Evolutionary conservation across 169 alveolate species (phyloP).

Genomic region (Cryptosporidium sp.): DNA sequence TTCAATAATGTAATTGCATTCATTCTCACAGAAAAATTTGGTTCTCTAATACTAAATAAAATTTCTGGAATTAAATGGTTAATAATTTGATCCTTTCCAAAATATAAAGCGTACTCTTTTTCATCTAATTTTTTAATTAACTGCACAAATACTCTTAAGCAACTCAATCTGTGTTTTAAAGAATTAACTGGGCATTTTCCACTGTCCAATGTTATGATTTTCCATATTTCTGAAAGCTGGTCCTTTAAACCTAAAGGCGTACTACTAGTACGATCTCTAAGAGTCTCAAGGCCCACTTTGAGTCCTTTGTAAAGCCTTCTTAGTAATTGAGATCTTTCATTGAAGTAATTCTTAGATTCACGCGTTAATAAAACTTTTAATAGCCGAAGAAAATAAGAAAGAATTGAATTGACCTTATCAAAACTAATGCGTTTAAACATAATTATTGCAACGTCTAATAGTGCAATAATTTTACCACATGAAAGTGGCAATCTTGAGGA

Average conservation of each 20-base stretch:
- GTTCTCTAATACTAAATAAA: constrained; percentile 42
- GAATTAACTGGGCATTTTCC: constrained; percentile 55
- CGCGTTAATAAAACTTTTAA: constrained; percentile 8
- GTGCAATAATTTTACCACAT: constrained; percentile 44
- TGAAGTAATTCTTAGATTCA: neutral
- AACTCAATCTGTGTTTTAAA: constrained; percentile 52
- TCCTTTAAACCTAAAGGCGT: neutral
- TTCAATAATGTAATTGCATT: constrained; percentile 49
- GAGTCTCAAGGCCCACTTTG: constrained; percentile 25
- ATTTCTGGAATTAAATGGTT: constrained; percentile 58
- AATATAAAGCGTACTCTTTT: constrained; percentile 1
- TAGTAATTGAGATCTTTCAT: constrained; percentile 19
- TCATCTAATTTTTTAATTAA: constrained; percentile 36
- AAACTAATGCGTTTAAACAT: constrained; percentile 34
- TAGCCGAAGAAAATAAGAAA: constrained; percentile 7
- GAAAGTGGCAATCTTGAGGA: constrained; percentile 29
- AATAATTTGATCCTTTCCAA: constrained; percentile 26
- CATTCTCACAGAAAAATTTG: constrained; percentile 32
- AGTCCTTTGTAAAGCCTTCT: constrained; percentile 50
- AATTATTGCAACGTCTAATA: constrained; percentile 60
- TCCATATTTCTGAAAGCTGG: constrained; percentile 14
- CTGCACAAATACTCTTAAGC: constrained; percentile 44
- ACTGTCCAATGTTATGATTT: neutral
- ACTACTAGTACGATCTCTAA: neutral
- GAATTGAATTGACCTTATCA: constrained; percentile 10